A percentile compares a stretch with the other conserved stretches of the same genome.
These are phyloP conservation scores for Pisolithus sp. DNA, from an alignment of 768 basidiomycete species.

Conservation along the genomic window DNA sequence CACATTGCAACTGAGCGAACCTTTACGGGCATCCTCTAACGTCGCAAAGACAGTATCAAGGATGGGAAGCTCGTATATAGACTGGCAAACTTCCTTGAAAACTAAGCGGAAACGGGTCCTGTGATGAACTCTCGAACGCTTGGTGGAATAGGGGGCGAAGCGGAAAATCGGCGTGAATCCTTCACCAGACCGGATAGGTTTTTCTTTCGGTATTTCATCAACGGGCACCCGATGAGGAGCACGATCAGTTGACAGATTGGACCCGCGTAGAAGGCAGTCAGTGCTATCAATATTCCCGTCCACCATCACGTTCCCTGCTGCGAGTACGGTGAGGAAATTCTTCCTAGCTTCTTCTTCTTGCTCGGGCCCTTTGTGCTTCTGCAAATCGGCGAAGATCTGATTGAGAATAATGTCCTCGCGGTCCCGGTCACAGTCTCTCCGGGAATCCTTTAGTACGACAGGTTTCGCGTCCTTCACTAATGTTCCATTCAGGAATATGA, in stretches of 20 bases:
- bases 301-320: not conserved
- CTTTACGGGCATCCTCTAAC: not conserved
- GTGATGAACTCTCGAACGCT: not conserved
- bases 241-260: not conserved
- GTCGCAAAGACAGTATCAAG: not conserved
- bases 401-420: not conserved
- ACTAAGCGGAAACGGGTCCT: not conserved
- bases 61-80: not conserved
- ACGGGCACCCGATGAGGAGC: not conserved
- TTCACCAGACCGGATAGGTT: not conserved
- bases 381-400: not conserved
- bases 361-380: not conserved
- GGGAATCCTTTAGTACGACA: not conserved
- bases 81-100: not conserved
- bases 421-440: not conserved
- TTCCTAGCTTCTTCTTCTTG: not conserved
- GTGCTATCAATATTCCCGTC: not conserved
- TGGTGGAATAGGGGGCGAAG: not conserved
- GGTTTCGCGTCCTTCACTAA: not conserved
- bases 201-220: too few species aligned
- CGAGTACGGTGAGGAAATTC: not conserved
- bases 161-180: not conserved
- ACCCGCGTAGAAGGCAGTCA: not conserved
- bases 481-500: not conserved
- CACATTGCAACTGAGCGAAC: not conserved